Evolutionary conservation across 2,329 filamentous ascomycete genomes (phyloP).

Genomic region (Meredithiella fracta): DNA sequence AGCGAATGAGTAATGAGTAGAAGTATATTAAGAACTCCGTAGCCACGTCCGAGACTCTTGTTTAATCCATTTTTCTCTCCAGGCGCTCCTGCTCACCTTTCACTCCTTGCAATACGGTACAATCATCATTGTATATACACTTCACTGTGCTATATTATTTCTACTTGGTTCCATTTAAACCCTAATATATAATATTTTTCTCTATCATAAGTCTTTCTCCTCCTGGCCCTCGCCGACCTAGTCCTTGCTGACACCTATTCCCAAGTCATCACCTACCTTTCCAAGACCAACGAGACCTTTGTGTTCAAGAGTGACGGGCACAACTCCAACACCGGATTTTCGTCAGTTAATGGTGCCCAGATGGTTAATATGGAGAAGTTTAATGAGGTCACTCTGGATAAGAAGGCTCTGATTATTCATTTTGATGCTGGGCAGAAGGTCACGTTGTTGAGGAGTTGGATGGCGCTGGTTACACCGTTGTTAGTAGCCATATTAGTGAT

Average conservation of each 20-base stretch:
- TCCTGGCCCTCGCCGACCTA: slow-evolving; percentile 2
- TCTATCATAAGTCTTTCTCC: not conserved
- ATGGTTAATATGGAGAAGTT: slow-evolving; percentile 19
- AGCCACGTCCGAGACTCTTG: not conserved
- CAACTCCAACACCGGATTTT: slow-evolving; percentile 19
- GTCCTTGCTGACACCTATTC: slow-evolving; percentile 2
- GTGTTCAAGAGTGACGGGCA: slow-evolving; percentile 24
- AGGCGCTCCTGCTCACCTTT: not conserved
- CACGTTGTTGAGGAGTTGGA: slow-evolving; percentile 18
- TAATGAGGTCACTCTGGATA: slow-evolving; percentile 15
- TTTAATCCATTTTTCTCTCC: not conserved
- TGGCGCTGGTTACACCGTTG: slow-evolving; percentile 23
- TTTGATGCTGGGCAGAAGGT: slow-evolving; percentile 28
- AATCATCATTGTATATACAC: not conserved
- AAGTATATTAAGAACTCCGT: not conserved
- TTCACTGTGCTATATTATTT: not conserved
- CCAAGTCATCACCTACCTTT: slow-evolving; percentile 15
- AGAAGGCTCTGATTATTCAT: slow-evolving; percentile 20
- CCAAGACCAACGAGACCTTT: slow-evolving; percentile 22
- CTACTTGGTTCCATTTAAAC: not conserved
- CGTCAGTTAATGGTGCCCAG: slow-evolving; percentile 17
- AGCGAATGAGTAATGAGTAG: no score
- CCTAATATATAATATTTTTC: not conserved
- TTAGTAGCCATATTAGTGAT: slow-evolving; percentile 27
- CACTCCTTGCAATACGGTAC: not conserved